These are phyloP conservation scores for Posidonia australis DNA, from an alignment of 106 monocot species.

Conservation along the genomic window DNA sequence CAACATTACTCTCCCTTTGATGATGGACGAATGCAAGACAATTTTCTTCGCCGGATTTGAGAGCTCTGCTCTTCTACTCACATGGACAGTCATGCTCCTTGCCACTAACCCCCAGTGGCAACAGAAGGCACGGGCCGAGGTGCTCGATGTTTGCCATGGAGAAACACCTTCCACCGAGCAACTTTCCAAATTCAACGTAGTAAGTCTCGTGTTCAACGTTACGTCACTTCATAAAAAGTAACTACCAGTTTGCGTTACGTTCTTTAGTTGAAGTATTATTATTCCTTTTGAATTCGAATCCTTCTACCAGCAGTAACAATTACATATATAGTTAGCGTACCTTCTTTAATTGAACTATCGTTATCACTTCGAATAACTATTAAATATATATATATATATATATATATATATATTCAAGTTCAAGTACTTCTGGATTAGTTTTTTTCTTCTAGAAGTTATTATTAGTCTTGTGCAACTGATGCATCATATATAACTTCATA, in stretches of 20 bases:
- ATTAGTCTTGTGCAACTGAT: no score
- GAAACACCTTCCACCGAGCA: constrained; percentile 32
- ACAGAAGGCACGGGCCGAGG: constrained; percentile 68
- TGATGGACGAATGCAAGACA: constrained; percentile 98
- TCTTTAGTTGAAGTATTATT: not conserved
- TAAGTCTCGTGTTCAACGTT: constrained; percentile 7
- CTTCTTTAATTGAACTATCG: no score
- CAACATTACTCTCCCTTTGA: constrained; percentile 33
- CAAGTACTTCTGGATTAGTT: no score
- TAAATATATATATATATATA: no score
- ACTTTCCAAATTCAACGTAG: constrained; percentile 61
- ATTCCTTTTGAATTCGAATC: no score
- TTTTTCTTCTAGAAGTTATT: no score
- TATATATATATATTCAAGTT: no score
- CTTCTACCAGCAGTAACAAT: no score
- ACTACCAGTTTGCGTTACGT: no score
- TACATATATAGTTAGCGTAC: no score
- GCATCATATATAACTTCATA: no score
- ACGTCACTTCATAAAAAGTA: not conserved
- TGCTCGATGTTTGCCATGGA: constrained; percentile 33
- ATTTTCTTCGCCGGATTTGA: constrained; percentile 93
- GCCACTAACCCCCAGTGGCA: constrained; percentile 75
- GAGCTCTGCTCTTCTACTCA: constrained; percentile 67
- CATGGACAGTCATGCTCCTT: constrained; percentile 93
- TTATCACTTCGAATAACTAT: no score